Percentiles rank a stretch among this genome's conserved stretches.
phyloP scores from a whole-genome alignment of 73 alveolate species.

The Blepharisma japonicum region DNA sequence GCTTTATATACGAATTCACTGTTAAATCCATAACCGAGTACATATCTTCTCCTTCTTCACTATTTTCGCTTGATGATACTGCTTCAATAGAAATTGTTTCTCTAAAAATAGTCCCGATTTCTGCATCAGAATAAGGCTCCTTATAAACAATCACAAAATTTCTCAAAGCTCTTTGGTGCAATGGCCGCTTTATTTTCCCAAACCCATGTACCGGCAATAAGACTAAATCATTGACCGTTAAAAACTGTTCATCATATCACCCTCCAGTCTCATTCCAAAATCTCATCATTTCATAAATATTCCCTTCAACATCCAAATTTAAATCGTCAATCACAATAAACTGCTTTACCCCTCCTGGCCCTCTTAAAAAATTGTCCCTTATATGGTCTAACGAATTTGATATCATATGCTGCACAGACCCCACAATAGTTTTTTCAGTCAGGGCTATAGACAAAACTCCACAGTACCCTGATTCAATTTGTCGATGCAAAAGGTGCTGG shows the following conservation, averaged over 20 bases:
- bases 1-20: neutral
- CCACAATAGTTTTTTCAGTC: conserved; percentile 1
- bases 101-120: neutral
- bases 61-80: neutral
- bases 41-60: neutral
- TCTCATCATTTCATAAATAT: conserved; percentile 13
- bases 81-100: neutral
- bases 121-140: neutral
- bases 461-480: neutral
- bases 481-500: neutral
- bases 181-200: neutral
- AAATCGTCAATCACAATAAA: neutral
- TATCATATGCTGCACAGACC: neutral
- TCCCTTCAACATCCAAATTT: neutral
- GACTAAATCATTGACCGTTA: neutral
- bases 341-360: conserved; percentile 9
- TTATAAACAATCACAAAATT: neutral
- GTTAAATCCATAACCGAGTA: neutral
- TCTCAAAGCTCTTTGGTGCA: conserved; percentile 6
- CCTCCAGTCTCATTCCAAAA: conserved; percentile 20
- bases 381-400: neutral
- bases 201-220: neutral
- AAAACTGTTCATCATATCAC: neutral
- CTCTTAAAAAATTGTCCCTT: neutral
- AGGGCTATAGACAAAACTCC: neutral